phyloP scores from a whole-genome alignment of 2,329 filamentous ascomycete species.

The Zalaria obscura region DNA sequence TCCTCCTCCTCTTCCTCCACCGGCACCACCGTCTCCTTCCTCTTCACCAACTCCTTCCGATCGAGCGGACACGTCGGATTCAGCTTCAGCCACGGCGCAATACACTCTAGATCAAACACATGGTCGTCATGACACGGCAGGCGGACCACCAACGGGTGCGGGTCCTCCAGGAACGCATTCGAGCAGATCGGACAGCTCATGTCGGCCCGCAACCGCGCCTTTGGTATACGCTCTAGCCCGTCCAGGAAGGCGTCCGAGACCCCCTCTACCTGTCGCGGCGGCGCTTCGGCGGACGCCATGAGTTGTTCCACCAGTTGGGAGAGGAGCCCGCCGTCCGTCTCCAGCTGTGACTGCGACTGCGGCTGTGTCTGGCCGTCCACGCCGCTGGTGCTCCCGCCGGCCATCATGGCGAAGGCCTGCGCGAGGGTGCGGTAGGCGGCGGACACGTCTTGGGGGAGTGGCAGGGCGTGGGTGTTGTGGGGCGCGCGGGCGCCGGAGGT shows the following conservation, averaged over 20 bases:
- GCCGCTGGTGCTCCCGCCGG: conserved; percentile 13
- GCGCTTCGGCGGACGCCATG: conserved; percentile 41
- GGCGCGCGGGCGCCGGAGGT: conserved; percentile 35
- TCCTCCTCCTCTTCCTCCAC: conserved; percentile 32
- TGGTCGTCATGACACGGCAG: conserved; percentile 48
- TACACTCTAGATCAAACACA: conserved; percentile 51
- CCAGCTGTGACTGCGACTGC: conserved; percentile 7
- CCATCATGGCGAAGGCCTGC: conserved; percentile 47
- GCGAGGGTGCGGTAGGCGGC: conserved; percentile 46
- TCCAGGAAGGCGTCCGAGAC: conserved; percentile 48
- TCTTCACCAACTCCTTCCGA: conserved; percentile 43
- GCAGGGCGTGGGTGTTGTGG: conserved; percentile 42
- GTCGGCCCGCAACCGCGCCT: conserved; percentile 35
- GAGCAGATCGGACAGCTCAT: conserved; percentile 47
- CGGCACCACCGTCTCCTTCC: conserved; percentile 25
- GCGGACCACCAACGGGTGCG: conserved; percentile 49
- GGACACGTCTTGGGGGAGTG: conserved; percentile 45
- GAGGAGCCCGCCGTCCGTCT: conserved; percentile 27
- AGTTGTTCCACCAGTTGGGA: conserved; percentile 41
- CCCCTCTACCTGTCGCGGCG: conserved; percentile 45
- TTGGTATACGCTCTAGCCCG: conserved; percentile 44
- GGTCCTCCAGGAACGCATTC: conserved; percentile 45
- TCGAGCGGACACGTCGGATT: conserved; percentile 51
- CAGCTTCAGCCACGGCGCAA: conserved; percentile 49
- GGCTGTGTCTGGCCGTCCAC: conserved; percentile 9